phyloP scores from a whole-genome alignment of 345 rosid species.

The Citropsis articulata region DNA sequence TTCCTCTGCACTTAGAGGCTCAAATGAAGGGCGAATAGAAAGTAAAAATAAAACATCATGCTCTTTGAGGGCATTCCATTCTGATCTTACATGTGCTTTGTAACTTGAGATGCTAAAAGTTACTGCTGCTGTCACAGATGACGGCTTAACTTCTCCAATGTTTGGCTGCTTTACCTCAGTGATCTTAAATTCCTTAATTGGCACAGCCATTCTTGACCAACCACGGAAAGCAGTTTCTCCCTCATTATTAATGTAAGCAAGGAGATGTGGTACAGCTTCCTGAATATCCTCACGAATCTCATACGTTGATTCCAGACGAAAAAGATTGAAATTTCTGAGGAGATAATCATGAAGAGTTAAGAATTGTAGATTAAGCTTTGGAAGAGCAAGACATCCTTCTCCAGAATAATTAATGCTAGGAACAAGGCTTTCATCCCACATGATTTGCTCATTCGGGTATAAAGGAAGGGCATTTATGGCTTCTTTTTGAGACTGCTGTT shows the following conservation, averaged over 20 bases:
- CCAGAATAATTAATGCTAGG: conserved; percentile 99
- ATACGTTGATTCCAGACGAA: conserved; percentile 96
- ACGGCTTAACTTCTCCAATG: conserved; percentile 97
- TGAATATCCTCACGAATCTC: conserved; percentile 99
- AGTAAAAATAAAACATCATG: conserved; percentile 97
- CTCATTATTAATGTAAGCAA: conserved; percentile 78
- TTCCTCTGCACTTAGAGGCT: conserved; percentile 95
- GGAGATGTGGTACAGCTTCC: conserved; percentile 96
- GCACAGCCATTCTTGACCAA: conserved; percentile 99
- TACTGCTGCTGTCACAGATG: conserved; percentile 79
- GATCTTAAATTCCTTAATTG: conserved; percentile 71
- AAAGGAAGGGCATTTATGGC: conserved; percentile 98
- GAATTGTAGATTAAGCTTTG: conserved; percentile 95
- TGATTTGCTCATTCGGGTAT: conserved; percentile 97
- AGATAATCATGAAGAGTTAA: conserved; percentile 97
- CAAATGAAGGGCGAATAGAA: conserved; percentile 85
- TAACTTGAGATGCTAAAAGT: conserved; percentile 92
- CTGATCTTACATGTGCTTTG: conserved; percentile 80
- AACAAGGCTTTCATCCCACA: conserved; percentile 99
- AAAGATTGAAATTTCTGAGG: conserved; percentile 91
- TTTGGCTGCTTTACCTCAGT: conserved; percentile 88
- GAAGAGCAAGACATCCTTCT: conserved; percentile 99
- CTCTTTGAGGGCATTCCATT: conserved; percentile 97
- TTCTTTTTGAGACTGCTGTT: conserved; percentile 94
- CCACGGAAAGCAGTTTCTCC: conserved; percentile 97